A percentile compares a stretch with the other conserved stretches of the same genome.
phyloP scores from a whole-genome alignment of 2,329 filamentous ascomycete species.

The Pestalotiopsis sp. region DNA sequence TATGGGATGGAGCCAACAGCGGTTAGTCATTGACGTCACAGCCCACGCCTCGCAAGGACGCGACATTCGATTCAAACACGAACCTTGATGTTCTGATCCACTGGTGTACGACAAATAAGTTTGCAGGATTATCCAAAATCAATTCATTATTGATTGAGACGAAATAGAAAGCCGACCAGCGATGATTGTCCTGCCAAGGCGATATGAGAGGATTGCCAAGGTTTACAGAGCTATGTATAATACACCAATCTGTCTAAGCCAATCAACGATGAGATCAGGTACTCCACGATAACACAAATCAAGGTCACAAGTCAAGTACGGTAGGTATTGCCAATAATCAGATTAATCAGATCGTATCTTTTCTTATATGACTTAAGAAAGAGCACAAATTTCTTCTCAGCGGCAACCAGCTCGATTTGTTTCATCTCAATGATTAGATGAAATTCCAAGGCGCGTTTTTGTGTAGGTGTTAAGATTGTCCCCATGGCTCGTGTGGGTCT shows the following conservation, averaged over 20 bases:
- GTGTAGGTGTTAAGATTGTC: too few species aligned
- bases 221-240: background rate
- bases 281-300: background rate
- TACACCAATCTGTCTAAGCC: background rate
- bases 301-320: background rate
- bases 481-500: too few species aligned
- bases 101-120: background rate
- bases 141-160: background rate
- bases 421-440: too few species aligned
- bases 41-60: background rate
- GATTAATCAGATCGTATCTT: background rate
- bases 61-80: background rate
- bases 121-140: background rate
- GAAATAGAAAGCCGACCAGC: background rate
- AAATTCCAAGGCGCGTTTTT: too few species aligned
- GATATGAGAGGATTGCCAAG: background rate
- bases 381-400: background rate
- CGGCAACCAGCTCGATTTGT: too few species aligned
- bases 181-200: background rate
- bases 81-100: background rate
- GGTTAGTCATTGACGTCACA: slow-evolving; percentile 5
- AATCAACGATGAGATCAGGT: background rate
- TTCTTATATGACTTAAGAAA: background rate
- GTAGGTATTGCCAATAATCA: background rate
- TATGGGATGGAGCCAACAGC: background rate